Conservation (phyloP, 2,329 filamentous ascomycete species). For the Aaosphaeria arxii region DNA sequence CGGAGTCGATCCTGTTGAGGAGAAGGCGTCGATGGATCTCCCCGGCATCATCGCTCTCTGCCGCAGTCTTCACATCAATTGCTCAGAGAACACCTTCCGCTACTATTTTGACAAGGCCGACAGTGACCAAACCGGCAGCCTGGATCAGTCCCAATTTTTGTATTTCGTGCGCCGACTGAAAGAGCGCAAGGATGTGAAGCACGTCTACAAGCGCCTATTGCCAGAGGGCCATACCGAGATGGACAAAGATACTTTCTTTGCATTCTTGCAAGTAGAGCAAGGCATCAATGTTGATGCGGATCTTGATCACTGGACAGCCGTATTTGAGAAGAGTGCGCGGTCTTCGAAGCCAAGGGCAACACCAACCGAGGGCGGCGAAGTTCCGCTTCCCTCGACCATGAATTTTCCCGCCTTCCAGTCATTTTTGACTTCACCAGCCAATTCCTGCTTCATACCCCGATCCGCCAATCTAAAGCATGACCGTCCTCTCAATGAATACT, state of each 20-base stretch:
- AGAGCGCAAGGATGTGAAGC: constrained; percentile 74
- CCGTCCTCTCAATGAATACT: constrained; percentile 91
- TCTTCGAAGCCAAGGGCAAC: constrained; percentile 41
- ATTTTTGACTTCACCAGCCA: constrained; percentile 47
- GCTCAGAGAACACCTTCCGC: constrained; percentile 69
- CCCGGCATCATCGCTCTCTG: constrained; percentile 79
- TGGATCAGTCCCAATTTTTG: constrained; percentile 80
- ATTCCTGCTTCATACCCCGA: constrained; percentile 62
- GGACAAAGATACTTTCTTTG: constrained; percentile 68
- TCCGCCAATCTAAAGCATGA: constrained; percentile 66
- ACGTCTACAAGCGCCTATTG: constrained; percentile 63
- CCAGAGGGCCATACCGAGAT: constrained; percentile 60
- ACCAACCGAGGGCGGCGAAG: constrained; percentile 27
- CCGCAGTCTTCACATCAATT: constrained; percentile 88
- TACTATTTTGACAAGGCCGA: constrained; percentile 74
- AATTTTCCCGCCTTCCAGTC: constrained; percentile 74
- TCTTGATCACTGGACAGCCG: constrained; percentile 62
- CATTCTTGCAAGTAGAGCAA: constrained; percentile 72
- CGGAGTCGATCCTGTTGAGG: constrained; percentile 49
- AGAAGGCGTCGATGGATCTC: constrained; percentile 72
- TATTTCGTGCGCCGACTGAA: constrained; percentile 81
- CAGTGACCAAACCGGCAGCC: constrained; percentile 57
- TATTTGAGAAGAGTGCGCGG: constrained; percentile 66
- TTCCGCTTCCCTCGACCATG: constrained; percentile 58
- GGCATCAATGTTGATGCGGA: constrained; percentile 71